These are phyloP conservation scores for Backusella westeae DNA, from an alignment of 192 early-diverging fungal genomes.

Conservation along the genomic window DNA sequence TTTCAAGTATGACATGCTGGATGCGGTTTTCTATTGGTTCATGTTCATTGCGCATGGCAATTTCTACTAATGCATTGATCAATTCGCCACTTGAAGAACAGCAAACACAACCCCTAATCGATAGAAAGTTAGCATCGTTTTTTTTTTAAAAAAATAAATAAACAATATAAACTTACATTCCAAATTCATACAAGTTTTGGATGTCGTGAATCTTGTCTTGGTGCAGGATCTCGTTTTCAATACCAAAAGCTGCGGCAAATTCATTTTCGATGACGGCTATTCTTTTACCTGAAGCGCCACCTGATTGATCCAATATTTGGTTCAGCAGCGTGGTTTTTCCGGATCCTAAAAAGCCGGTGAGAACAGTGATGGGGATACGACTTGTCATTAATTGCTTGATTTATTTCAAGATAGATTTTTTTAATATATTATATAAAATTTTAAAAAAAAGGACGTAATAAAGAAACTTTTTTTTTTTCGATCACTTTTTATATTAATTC, in stretches of 20 bases:
- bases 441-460: background rate
- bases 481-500: background rate
- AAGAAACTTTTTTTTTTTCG: background rate
- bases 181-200: slow-evolving; percentile 51
- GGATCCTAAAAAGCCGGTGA: slow-evolving; percentile 60
- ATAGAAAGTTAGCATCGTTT: background rate
- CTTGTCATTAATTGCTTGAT: background rate
- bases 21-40: slow-evolving; percentile 17
- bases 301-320: slow-evolving; percentile 21
- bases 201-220: slow-evolving; percentile 51
- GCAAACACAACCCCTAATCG: slow-evolving; percentile 23
- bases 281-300: slow-evolving; percentile 6
- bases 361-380: slow-evolving; percentile 57
- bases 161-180: slow-evolving; percentile 3
- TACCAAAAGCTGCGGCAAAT: slow-evolving; percentile 46
- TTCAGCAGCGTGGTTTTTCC: slow-evolving; percentile 38
- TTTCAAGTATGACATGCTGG: slow-evolving; percentile 40
- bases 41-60: slow-evolving; percentile 21
- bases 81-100: slow-evolving; percentile 32
- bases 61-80: slow-evolving; percentile 23
- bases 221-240: slow-evolving; percentile 28
- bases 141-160: background rate
- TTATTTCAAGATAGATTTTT: background rate
- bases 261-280: slow-evolving; percentile 43
- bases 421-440: background rate